phyloP scores from a whole-genome alignment of 1,284 basidiomycete species.

The Takashimella koratensis region DNA sequence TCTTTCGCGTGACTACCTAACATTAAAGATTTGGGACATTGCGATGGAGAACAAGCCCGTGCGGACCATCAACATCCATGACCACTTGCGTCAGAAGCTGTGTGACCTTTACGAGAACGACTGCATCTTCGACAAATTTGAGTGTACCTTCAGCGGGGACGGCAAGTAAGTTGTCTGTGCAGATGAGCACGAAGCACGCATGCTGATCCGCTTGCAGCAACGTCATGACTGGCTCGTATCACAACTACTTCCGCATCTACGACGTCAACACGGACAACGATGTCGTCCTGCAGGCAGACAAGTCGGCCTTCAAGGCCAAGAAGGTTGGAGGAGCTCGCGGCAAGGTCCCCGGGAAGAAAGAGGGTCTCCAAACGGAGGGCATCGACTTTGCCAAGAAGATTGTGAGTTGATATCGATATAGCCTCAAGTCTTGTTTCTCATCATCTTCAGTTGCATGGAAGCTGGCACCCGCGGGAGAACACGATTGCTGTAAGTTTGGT shows the following conservation, averaged over 20 bases:
- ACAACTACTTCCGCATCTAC: constrained; percentile 99
- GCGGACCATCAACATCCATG: constrained; percentile 98
- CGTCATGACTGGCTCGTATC: constrained; percentile 95
- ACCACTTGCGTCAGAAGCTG: constrained; percentile 93
- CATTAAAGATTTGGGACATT: constrained; percentile 99
- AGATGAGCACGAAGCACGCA: not conserved
- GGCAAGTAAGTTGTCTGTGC: constrained; percentile 69
- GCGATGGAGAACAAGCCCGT: constrained; percentile 97
- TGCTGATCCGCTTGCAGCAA: constrained; percentile 56
- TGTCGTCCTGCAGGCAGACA: constrained; percentile 95
- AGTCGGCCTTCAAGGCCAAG: constrained; percentile 99
- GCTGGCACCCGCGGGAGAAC: constrained; percentile 96
- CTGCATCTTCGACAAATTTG: constrained; percentile 99
- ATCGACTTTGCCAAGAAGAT: constrained; percentile 99
- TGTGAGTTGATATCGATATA: constrained; percentile 41
- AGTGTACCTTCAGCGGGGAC: constrained; percentile 93
- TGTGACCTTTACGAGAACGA: constrained; percentile 99
- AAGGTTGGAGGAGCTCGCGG: constrained; percentile 82
- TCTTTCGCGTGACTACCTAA: constrained; percentile 93
- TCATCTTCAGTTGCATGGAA: constrained; percentile 64
- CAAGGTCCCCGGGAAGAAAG: constrained; percentile 70
- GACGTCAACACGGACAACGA: constrained; percentile 87
- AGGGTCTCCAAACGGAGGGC: constrained; percentile 82
- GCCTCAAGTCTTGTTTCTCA: constrained; percentile 8
- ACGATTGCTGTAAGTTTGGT: constrained; percentile 89